Percentiles rank a stretch among this genome's conserved stretches.
Conservation (phyloP, 1,139 yeast species). For the Yamadazyma spencermartinsiae region DNA sequence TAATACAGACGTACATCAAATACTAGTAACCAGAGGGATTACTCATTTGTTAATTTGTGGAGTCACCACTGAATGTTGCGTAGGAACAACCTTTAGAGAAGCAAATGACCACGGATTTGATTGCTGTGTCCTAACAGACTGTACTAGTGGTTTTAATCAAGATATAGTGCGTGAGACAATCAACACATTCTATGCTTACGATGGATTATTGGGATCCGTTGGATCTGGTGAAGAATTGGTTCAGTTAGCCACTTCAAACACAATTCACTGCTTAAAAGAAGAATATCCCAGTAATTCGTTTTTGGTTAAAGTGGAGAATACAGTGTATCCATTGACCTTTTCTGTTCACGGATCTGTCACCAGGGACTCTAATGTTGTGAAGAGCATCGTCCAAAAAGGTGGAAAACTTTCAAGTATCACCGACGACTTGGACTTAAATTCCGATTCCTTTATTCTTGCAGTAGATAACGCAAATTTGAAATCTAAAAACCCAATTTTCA, state of each 20-base stretch:
- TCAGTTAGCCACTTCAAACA: slow-evolving; percentile 4
- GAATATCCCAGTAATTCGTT: background rate
- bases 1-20: slow-evolving; percentile 16
- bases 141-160: slow-evolving; percentile 15
- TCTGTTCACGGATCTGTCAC: slow-evolving; percentile 1
- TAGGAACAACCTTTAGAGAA: slow-evolving; percentile 16
- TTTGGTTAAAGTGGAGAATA: background rate
- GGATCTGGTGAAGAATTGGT: slow-evolving; percentile 13
- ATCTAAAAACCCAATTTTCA: slow-evolving; percentile 4
- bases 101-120: slow-evolving; percentile 18
- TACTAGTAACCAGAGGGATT: slow-evolving; percentile 15
- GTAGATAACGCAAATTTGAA: slow-evolving; percentile 7
- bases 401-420: slow-evolving; percentile 3
- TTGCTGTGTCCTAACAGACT: slow-evolving; percentile 14
- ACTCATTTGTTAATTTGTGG: slow-evolving; percentile 16
- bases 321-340: background rate
- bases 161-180: slow-evolving; percentile 13
- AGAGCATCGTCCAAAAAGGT: slow-evolving; percentile 7
- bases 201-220: slow-evolving; percentile 15
- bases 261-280: background rate
- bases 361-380: slow-evolving; percentile 4
- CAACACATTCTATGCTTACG: slow-evolving; percentile 17
- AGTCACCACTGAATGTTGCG: slow-evolving; percentile 19
- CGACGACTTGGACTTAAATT: slow-evolving; percentile 1
- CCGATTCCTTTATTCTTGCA: slow-evolving; percentile 6